Evolutionary conservation across 2,329 filamentous ascomycete species (phyloP).

Genomic region (Colletotrichum tabaci): DNA sequence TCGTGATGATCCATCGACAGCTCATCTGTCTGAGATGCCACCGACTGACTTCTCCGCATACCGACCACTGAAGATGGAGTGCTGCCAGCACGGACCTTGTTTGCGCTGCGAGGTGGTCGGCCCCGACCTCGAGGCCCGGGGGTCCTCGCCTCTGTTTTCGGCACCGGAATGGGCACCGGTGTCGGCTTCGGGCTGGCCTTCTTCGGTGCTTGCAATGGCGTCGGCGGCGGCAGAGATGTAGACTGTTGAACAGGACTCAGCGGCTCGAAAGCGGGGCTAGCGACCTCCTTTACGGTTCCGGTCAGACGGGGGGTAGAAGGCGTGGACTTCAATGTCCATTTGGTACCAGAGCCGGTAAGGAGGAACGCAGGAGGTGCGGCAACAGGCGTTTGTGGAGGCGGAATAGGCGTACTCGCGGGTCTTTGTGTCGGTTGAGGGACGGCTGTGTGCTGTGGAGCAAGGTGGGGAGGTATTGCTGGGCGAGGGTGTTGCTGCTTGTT

Average conservation of each 20-base stretch:
- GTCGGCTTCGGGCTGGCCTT: constrained; percentile 54
- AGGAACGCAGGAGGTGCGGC: constrained; percentile 47
- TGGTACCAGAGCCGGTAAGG: constrained; percentile 64
- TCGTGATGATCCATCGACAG: constrained; percentile 60
- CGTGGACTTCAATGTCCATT: constrained; percentile 71
- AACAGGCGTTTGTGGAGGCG: constrained; percentile 54
- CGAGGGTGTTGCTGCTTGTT: constrained; percentile 53
- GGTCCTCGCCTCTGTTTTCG: constrained; percentile 47
- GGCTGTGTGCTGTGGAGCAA: constrained; percentile 56
- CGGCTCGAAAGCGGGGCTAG: constrained; percentile 71
- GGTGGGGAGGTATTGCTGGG: constrained; percentile 58
- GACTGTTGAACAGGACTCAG: constrained; percentile 67
- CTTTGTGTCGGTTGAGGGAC: constrained; percentile 52
- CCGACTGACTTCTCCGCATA: constrained; percentile 61
- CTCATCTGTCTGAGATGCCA: constrained; percentile 64
- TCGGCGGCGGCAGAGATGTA: constrained; percentile 54
- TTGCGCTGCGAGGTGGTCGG: constrained; percentile 54
- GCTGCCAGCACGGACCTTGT: constrained; percentile 53
- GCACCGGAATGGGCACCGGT: constrained; percentile 31
- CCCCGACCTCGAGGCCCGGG: constrained; percentile 50
- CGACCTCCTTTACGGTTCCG: constrained; percentile 51
- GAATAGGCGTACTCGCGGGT: constrained; percentile 49
- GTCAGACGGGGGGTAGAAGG: constrained; percentile 69
- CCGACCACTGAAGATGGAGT: constrained; percentile 51
- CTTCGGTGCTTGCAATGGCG: constrained; percentile 50